These are phyloP conservation scores for Penicillium cinerascens DNA, from an alignment of 495 filamentous ascomycete genomes.

Conservation along the genomic window DNA sequence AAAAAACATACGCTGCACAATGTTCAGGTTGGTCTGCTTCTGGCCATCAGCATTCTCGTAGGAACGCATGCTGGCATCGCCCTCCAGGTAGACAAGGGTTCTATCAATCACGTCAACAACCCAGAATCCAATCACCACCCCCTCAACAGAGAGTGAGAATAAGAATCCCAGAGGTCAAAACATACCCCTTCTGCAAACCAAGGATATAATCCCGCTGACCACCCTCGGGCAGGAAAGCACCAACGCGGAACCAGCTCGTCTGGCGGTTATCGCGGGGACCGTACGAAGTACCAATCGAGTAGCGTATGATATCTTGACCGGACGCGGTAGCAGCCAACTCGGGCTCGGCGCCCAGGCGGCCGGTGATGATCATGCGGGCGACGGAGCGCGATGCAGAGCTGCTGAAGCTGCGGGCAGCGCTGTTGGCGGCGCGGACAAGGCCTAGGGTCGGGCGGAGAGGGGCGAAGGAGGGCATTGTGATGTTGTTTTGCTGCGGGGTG, in stretches of 20 bases:
- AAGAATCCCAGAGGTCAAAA: too few relatives aligned
- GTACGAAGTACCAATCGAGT: conserved; percentile 57
- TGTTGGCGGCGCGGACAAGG: conserved; percentile 29
- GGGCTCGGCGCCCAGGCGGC: conserved; percentile 67
- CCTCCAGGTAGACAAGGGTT: conserved; percentile 69
- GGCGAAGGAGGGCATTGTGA: conserved; percentile 51
- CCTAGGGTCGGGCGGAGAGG: conserved; percentile 37
- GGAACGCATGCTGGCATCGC: conserved; percentile 58
- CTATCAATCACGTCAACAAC: conserved; percentile 35
- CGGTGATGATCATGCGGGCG: conserved; percentile 68
- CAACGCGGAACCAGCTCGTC: conserved; percentile 75
- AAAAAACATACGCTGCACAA: conserved; percentile 65
- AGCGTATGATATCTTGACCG: conserved; percentile 65
- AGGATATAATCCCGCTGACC: conserved; percentile 60
- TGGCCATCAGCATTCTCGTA: conserved; percentile 65
- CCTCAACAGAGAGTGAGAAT: too few relatives aligned
- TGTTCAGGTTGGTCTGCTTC: conserved; percentile 50
- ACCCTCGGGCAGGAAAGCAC: conserved; percentile 60
- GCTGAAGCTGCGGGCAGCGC: conserved; percentile 56
- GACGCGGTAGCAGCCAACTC: conserved; percentile 63
- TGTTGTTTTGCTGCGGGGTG: conserved; percentile 13
- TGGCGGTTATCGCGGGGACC: conserved; percentile 58
- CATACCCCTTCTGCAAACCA: conserved; percentile 75
- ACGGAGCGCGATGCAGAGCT: conserved; percentile 42
- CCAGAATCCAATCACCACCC: too few relatives aligned